Percentiles rank a stretch among this genome's conserved stretches.
Conservation (phyloP, 1,284 basidiomycete species). For the Cryptococcus sp. region DNA sequence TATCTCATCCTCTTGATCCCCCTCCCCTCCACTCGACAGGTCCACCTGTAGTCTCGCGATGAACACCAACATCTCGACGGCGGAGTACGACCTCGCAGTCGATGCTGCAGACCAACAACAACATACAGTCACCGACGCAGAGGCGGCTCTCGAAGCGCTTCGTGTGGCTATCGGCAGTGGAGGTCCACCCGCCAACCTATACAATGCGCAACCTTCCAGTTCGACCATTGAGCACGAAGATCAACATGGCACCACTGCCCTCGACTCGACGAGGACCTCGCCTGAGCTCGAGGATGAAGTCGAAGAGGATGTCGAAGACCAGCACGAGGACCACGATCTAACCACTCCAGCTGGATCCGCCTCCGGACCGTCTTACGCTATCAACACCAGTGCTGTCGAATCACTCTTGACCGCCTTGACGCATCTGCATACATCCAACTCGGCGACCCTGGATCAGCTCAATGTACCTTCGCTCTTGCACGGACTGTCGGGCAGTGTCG, state of each 20-base stretch:
- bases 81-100: slow-evolving; percentile 5
- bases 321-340: not conserved
- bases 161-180: slow-evolving; percentile 24
- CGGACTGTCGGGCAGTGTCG: slow-evolving; percentile 26
- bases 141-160: slow-evolving; percentile 31
- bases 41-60: slow-evolving; percentile 13
- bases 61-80: not conserved
- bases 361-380: not conserved
- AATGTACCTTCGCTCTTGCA: slow-evolving; percentile 24
- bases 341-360: not conserved
- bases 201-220: not conserved
- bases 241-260: no score
- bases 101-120: slow-evolving; percentile 1
- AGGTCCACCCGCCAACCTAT: not conserved
- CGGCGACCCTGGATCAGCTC: slow-evolving; percentile 26
- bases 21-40: slow-evolving; percentile 14
- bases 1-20: slow-evolving; percentile 4
- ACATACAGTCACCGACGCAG: slow-evolving; percentile 14
- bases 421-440: slow-evolving; percentile 19
- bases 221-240: no score
- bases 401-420: slow-evolving; percentile 20
- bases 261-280: no score
- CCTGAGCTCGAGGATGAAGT: not conserved
- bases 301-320: not conserved
- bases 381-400: slow-evolving; percentile 9